Evolutionary conservation across 2,329 filamentous ascomycete species (phyloP).

Genomic region (Ophiostoma pallidulum): DNA sequence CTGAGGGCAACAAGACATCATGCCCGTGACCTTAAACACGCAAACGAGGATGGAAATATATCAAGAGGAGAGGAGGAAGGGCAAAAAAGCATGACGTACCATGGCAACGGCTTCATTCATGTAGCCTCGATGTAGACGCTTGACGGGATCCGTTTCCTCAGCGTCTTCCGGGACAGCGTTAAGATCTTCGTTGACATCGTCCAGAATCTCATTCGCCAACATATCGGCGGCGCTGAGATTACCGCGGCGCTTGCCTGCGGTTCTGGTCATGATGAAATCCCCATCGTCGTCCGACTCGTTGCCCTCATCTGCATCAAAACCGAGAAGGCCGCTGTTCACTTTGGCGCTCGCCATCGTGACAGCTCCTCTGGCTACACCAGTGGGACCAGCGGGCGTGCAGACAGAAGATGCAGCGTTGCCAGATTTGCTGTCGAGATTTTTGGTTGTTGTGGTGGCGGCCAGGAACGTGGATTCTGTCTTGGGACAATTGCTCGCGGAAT

Average conservation of each 20-base stretch:
- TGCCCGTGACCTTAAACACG: too few species aligned
- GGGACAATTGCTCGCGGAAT: neutral
- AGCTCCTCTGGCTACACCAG: neutral
- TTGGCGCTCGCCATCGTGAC: slow-evolving; percentile 10
- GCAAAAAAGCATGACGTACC: slow-evolving; percentile 40
- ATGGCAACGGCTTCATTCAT: slow-evolving; percentile 82
- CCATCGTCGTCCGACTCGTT: slow-evolving; percentile 13
- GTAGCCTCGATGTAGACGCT: slow-evolving; percentile 45
- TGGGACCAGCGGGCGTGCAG: neutral
- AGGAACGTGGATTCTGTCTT: neutral
- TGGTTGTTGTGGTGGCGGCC: neutral
- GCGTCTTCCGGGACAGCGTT: slow-evolving; percentile 14
- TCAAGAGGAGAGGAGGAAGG: too few species aligned
- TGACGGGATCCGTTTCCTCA: slow-evolving; percentile 23
- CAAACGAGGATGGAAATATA: neutral
- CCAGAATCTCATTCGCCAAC: slow-evolving; percentile 18
- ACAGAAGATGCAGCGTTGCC: neutral
- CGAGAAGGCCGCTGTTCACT: slow-evolving; percentile 1
- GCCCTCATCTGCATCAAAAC: slow-evolving; percentile 13
- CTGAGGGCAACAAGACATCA: too few species aligned
- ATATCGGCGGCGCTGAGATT: slow-evolving; percentile 17
- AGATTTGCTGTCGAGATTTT: neutral
- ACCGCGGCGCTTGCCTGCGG: slow-evolving; percentile 17
- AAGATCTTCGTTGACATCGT: slow-evolving; percentile 23
- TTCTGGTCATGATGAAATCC: slow-evolving; percentile 18